These are phyloP conservation scores for Talaromyces sp. DNA, from an alignment of 2,329 filamentous ascomycete species.

Conservation along the genomic window DNA sequence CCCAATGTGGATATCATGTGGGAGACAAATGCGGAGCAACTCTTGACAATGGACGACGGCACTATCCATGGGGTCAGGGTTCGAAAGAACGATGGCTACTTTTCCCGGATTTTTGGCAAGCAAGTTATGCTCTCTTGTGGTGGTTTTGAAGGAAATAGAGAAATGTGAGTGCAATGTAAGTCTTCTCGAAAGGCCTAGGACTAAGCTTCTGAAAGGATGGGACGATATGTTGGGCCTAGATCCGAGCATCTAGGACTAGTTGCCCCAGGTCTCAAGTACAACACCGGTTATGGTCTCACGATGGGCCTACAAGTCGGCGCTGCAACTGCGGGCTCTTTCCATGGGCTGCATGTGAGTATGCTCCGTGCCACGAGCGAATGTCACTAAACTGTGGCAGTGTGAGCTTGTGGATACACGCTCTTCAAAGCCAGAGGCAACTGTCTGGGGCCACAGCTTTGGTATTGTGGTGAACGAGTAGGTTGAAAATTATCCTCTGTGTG, in stretches of 20 bases:
- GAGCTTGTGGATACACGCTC: constrained; percentile 40
- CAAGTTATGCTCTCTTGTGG: constrained; percentile 37
- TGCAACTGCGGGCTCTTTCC: constrained; percentile 36
- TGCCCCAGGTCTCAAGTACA: constrained; percentile 38
- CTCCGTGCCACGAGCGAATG: neutral
- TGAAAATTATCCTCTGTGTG: neutral
- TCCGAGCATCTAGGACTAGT: constrained; percentile 38
- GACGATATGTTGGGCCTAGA: constrained; percentile 35
- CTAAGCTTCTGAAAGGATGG: constrained; percentile 15
- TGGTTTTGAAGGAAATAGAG: constrained; percentile 39
- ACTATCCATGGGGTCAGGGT: constrained; percentile 34
- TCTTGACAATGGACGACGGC: constrained; percentile 31
- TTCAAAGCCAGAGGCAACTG: constrained; percentile 37
- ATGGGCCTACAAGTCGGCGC: constrained; percentile 41
- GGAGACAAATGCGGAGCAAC: constrained; percentile 35
- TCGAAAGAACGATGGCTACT: constrained; percentile 33
- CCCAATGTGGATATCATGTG: constrained; percentile 31
- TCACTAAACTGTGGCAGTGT: constrained; percentile 17
- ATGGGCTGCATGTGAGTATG: constrained; percentile 32
- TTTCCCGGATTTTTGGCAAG: constrained; percentile 15
- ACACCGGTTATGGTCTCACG: constrained; percentile 34
- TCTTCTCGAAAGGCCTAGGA: neutral
- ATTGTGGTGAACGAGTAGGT: constrained; percentile 36
- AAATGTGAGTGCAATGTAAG: constrained; percentile 25
- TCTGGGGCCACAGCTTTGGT: constrained; percentile 42